Percentiles rank a stretch among this genome's conserved stretches.
Conservation (phyloP, 352 stramenopile species). For the Phytopythium boreale region DNA sequence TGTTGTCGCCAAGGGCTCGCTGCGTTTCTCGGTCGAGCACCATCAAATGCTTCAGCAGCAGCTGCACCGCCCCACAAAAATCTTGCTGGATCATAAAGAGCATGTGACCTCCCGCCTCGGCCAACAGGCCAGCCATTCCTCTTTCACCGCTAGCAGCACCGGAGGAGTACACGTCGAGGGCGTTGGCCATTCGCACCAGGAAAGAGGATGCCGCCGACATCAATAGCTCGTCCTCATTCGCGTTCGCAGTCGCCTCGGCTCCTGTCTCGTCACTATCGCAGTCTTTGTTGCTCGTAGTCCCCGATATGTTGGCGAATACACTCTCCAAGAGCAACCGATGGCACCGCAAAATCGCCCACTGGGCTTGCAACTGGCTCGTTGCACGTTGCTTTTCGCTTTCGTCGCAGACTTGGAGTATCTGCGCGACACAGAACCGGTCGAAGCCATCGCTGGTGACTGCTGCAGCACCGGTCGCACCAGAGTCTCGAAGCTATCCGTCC, state of each 20-base stretch:
- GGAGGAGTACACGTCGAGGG: conserved; percentile 13
- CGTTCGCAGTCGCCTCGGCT: conserved; percentile 9
- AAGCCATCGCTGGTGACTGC: background rate
- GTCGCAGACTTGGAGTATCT: conserved; percentile 6
- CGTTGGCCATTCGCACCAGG: conserved; percentile 22
- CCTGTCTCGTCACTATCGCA: background rate
- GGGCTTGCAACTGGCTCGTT: conserved; percentile 34
- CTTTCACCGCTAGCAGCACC: conserved; percentile 2
- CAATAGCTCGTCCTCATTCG: conserved; percentile 10
- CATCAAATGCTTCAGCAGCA: conserved; percentile 5
- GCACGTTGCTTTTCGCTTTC: conserved; percentile 7
- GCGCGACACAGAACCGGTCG: background rate
- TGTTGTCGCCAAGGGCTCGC: background rate
- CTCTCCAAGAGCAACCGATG: conserved; percentile 51
- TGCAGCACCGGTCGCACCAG: background rate
- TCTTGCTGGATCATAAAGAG: conserved; percentile 71
- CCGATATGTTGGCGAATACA: background rate
- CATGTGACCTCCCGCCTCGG: conserved; percentile 16
- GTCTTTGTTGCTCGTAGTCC: background rate
- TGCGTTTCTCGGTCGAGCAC: background rate
- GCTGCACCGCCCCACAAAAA: conserved; percentile 31
- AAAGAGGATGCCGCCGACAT: conserved; percentile 15
- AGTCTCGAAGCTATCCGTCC: conserved; percentile 1
- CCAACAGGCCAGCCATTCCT: conserved; percentile 6
- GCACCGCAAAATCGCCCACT: conserved; percentile 56